Evolutionary conservation across 2,329 filamentous ascomycete species (phyloP), one percentile per base, ranked within the genome.

Genomic region (Periconia digitata): DNA sequence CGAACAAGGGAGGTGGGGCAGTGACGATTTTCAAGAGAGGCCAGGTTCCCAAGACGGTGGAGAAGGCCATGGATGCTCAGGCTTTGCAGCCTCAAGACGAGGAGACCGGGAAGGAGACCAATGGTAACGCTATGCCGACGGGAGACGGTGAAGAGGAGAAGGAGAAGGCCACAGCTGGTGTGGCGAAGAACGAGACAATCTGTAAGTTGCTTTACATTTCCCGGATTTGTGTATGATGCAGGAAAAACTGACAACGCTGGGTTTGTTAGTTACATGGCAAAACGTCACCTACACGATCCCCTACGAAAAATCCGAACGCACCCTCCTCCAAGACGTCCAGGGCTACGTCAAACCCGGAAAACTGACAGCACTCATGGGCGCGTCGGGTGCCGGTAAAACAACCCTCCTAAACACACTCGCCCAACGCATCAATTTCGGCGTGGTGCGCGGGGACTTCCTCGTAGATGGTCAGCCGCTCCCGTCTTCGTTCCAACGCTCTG

Each of bases 331-430:
- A 50, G 76, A 85, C 48, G 80, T 87, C 4, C 78, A 83, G 55
- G 92, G 92, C 17, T 96, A 89, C 85, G 90, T 96, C 43, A 92
- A 94, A 70, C 92, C 92, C 3, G 92, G 92, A 41, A 95, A 90
- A 12, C 72, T 95, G 45, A 96, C 91, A 6, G 91, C 90, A 29
- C 77, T 96, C 1, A 95, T 69, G 65, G 49, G 91, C 85, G 74
- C 74, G 83, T 91, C 36, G 86, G 87, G 47, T 13, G 65, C 66
- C 7, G 67, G 67, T 3, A 71, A 69, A 40, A 70, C 65, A 2
- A 70, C 66, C 1, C 48, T 76, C 6, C 50, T 70, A 5, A 71
- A 70, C 29, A 67, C 66, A 1, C 54, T 70, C 1, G 67, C 67
- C 1, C 74, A 76, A 44, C 70, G 76, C 3, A 75, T 75, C 44